Conservation (phyloP, 139 green algal species). For the Picochlorum costavermella region DNA sequence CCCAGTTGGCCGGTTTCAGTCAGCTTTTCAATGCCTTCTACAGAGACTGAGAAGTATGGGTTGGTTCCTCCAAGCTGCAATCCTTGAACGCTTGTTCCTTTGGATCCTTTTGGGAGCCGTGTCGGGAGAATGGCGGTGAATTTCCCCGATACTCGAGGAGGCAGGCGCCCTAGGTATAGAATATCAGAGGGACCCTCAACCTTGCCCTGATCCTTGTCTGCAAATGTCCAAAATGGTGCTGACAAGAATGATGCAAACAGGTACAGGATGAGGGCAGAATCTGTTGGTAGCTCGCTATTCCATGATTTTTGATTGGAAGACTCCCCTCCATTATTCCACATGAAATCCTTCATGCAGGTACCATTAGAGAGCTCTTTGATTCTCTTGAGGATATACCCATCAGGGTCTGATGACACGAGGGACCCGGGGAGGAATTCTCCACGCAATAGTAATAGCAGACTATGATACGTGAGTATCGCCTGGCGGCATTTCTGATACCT, state of each 20-base stretch:
- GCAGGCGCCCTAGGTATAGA: conserved; percentile 52
- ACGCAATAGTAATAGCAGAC: conserved; percentile 45
- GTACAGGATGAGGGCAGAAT: conserved; percentile 66
- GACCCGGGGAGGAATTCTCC: conserved; percentile 41
- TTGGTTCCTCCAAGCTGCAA: conserved; percentile 29
- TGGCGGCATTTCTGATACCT: conserved; percentile 16
- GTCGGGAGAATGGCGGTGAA: conserved; percentile 54
- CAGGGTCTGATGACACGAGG: conserved; percentile 52
- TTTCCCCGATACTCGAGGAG: conserved; percentile 25
- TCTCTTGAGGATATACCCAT: conserved; percentile 53
- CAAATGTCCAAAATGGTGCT: conserved; percentile 56
- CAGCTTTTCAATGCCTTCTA: conserved; percentile 29
- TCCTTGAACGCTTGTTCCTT: conserved; percentile 38
- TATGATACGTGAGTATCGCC: conserved; percentile 48
- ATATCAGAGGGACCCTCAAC: conserved; percentile 6
- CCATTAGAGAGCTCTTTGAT: conserved; percentile 43
- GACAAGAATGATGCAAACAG: conserved; percentile 68
- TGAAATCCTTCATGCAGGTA: conserved; percentile 44
- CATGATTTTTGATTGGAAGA: conserved; percentile 45
- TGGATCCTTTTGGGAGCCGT: conserved; percentile 32
- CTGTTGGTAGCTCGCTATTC: conserved; percentile 62
- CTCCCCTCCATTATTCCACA: conserved; percentile 47
- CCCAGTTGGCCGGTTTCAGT: conserved; percentile 18
- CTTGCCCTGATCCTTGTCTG: conserved; percentile 7
- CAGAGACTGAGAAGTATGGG: conserved; percentile 43